Evolutionary conservation across 2,329 filamentous ascomycete genomes (phyloP), one percentile per base, ranked within the genome.

Genomic region (Penicillium sp.): DNA sequence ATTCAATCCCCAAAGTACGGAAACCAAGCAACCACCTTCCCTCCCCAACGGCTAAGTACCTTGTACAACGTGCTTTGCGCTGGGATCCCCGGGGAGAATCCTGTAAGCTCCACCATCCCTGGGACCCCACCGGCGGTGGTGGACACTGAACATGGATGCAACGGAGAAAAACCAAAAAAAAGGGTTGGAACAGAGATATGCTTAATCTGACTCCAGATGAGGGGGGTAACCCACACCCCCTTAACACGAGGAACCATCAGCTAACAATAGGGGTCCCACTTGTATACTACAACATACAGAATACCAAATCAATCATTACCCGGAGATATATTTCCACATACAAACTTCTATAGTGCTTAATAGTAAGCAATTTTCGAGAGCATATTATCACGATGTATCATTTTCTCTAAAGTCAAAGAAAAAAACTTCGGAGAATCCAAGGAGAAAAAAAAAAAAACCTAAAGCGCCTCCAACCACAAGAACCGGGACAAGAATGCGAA

Each of bases 121-220:
- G 54, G 49, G 63, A 58, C 63, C 53, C 65, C 63, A 66, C 60
- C 53, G 43, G 48, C 52, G 56, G 56, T 59, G 55, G 63, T 66
- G 63, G 63, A 58, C 65, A 66, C 63, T 63, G 61, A 53, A 66
- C 65, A 67, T 66, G 63, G 65, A 62, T 67, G 63, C 55, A 47
- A 65, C 62, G 65, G 63, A 64, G 57, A 60, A 63, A 66, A 46
- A 64, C 60, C 36, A 55, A 44, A 50, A 33, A 63, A 57, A 50
- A 53, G 33, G 62, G 60, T 60, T 62, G 57, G 62, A 53, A 63
- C 57, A 54, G 58, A 66, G 63, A 67, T 67, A 67, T 67, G 65
- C 65, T 67, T 67, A 67, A 67, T 60, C 63, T 63, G 58, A 67
- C 65, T 65, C 62, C 65, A 65, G 58, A 63, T 60, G 49, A 49